Conservation (phyloP, 2,329 filamentous ascomycete genomes). For the Amesomyces nigricolor region DNA sequence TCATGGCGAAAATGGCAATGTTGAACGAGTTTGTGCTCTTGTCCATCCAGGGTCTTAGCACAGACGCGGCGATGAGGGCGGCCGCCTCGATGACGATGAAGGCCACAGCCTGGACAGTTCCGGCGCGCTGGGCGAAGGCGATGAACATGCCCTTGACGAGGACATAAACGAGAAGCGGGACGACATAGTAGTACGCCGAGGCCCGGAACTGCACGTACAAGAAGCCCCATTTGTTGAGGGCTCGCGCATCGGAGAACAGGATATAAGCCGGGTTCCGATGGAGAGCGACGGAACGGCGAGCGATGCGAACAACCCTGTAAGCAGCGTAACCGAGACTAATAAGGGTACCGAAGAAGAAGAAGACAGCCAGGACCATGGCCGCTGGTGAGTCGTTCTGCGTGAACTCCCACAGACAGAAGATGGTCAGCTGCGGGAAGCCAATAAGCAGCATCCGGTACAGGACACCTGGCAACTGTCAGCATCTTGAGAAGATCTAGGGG, state of each 20-base stretch:
- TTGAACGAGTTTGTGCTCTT: slow-evolving; percentile 91
- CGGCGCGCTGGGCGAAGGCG: slow-evolving; percentile 62
- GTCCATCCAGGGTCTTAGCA: slow-evolving; percentile 88
- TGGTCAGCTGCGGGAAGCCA: slow-evolving; percentile 77
- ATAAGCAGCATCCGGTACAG: slow-evolving; percentile 78
- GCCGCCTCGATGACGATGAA: slow-evolving; percentile 69
- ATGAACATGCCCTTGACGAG: slow-evolving; percentile 78
- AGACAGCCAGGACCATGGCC: slow-evolving; percentile 71
- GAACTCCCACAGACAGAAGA: slow-evolving; percentile 81
- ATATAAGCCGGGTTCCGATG: slow-evolving; percentile 91
- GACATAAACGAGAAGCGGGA: slow-evolving; percentile 66
- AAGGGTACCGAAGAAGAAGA: slow-evolving; percentile 73
- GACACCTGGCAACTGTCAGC: slow-evolving; percentile 40
- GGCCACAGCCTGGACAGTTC: slow-evolving; percentile 67
- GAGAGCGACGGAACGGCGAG: slow-evolving; percentile 73
- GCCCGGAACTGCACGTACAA: slow-evolving; percentile 86
- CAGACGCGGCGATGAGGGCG: slow-evolving; percentile 64
- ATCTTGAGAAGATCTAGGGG: no score
- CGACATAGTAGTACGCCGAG: slow-evolving; percentile 82
- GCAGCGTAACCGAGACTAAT: slow-evolving; percentile 70
- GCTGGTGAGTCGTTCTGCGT: slow-evolving; percentile 71
- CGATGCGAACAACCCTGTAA: slow-evolving; percentile 75
- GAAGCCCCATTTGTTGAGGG: slow-evolving; percentile 89
- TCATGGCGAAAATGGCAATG: slow-evolving; percentile 74
- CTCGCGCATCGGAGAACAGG: slow-evolving; percentile 77